These are phyloP conservation scores for Phanerodontia chrysosporium DNA, from an alignment of 768 basidiomycete genomes.

Conservation along the genomic window DNA sequence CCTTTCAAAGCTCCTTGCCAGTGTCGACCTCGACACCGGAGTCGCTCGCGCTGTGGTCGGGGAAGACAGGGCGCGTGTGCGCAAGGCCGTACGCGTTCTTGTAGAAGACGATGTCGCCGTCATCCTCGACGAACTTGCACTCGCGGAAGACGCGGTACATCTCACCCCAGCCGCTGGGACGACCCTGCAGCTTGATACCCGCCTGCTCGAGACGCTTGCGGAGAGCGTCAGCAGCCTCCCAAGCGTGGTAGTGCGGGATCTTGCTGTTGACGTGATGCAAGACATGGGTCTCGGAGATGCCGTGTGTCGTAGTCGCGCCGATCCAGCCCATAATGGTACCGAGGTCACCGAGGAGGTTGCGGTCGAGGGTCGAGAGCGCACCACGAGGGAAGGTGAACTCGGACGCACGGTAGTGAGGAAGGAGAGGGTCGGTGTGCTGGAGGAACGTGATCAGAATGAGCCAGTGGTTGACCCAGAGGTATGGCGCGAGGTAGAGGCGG, in stretches of 20 bases:
- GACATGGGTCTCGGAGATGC: slow-evolving; percentile 93
- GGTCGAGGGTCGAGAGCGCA: slow-evolving; percentile 88
- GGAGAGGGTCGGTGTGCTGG: slow-evolving; percentile 93
- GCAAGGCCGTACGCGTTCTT: slow-evolving; percentile 84
- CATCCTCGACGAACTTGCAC: slow-evolving; percentile 96
- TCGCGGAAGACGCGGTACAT: slow-evolving; percentile 71
- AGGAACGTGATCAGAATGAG: slow-evolving; percentile 95
- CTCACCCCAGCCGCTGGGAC: slow-evolving; percentile 78
- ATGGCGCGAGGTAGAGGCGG: slow-evolving; percentile 80
- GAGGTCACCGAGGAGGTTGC: slow-evolving; percentile 71
- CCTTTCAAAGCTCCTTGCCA: slow-evolving; percentile 23
- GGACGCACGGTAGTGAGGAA: slow-evolving; percentile 88
- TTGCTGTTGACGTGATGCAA: slow-evolving; percentile 90
- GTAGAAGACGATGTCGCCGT: slow-evolving; percentile 87
- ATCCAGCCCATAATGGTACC: slow-evolving; percentile 82
- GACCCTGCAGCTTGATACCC: slow-evolving; percentile 60
- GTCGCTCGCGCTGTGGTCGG: slow-evolving; percentile 56
- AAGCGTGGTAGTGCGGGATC: slow-evolving; percentile 95
- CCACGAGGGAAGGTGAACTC: slow-evolving; percentile 94
- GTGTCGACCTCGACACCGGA: slow-evolving; percentile 58
- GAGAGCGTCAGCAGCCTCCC: slow-evolving; percentile 88
- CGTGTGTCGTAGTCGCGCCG: slow-evolving; percentile 81
- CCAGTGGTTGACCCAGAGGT: slow-evolving; percentile 95
- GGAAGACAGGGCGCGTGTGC: slow-evolving; percentile 58
- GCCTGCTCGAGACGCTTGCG: slow-evolving; percentile 63